Base-by-base conservation (phyloP, 2,329 filamentous ascomycete species). In the Cordyceps pruinosa region DNA sequence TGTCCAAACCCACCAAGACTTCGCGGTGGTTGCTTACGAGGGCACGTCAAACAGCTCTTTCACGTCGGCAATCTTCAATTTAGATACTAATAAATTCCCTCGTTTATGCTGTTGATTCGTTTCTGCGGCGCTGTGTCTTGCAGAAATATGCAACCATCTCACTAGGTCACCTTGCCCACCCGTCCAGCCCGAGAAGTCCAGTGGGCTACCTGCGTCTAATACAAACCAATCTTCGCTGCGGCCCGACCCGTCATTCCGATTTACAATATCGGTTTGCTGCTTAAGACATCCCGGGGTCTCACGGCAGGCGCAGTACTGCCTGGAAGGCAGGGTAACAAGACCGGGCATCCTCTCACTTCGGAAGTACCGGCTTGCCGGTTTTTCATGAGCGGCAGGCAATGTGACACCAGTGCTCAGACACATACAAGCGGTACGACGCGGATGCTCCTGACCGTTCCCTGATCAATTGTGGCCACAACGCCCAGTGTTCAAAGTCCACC, bases 211-310 rank as follows among this genome's bases (percentile, higher is more conserved):
- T 32, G 5, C 6, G 10, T 32, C 28, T 32, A 21, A 21, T 17
- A 7, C 37, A 2, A n/a, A n/a, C n/a, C 37, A 41, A 66, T 68
- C 25, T 66, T 81, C 19, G 72, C 75, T 2, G 63, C 66, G 1
- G 64, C 61, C 9, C 74, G 78, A 0, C 71, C 72, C 5, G 63
- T 80, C 19, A 64, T 81, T 28, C 67, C 78, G 39, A 70, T 77
- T 61, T 77, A 81, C 68, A 75, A 75, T 59, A 68, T 74, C 1
- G 78, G 78, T 30, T 71, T 78, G 49, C 66, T 78, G 1, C 71
- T 72, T 7, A 65, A 65, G 57, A 66, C 62, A 5, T 64, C 68
- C 41, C 50, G 37, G 37, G 37, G 37, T 35, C n/a, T 3, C 60
- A 10, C 60, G 47, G n/a, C 72, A 69, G 68, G 69, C 69, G 12